These are phyloP conservation scores for Xylariales sp. DNA, from an alignment of 2,329 filamentous ascomycete species.

Conservation along the genomic window DNA sequence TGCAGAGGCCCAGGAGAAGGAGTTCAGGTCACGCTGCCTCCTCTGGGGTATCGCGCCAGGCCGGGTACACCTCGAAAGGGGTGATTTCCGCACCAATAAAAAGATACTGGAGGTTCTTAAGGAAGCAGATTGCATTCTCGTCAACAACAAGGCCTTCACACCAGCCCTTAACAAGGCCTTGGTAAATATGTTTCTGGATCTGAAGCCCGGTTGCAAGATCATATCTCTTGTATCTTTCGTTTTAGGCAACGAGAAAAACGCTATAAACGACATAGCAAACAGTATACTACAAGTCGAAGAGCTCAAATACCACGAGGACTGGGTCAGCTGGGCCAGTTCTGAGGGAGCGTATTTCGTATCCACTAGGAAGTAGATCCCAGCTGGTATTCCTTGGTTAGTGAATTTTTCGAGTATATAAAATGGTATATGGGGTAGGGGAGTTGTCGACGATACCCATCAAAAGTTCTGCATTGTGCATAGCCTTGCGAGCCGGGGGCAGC, in stretches of 20 bases:
- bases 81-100: slow-evolving; percentile 75
- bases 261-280: slow-evolving; percentile 65
- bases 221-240: slow-evolving; percentile 92
- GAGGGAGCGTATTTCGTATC: slow-evolving; percentile 87
- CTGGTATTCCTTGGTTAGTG: too few relatives aligned
- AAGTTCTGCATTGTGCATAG: too few relatives aligned
- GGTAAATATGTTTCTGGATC: slow-evolving; percentile 84
- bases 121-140: slow-evolving; percentile 88
- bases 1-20: slow-evolving; percentile 72
- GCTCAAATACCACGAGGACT: slow-evolving; percentile 56
- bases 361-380: slow-evolving; percentile 62
- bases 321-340: slow-evolving; percentile 89
- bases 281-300: slow-evolving; percentile 76
- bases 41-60: slow-evolving; percentile 87
- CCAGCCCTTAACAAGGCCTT: slow-evolving; percentile 80
- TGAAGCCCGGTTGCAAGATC: slow-evolving; percentile 86
- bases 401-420: too few relatives aligned
- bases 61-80: slow-evolving; percentile 72
- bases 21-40: slow-evolving; percentile 79
- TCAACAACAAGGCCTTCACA: slow-evolving; percentile 97
- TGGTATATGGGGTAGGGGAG: too few relatives aligned
- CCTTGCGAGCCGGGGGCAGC: slow-evolving; percentile 7
- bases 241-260: slow-evolving; percentile 66
- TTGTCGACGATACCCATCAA: too few relatives aligned
- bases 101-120: slow-evolving; percentile 70